Conservation (phyloP, 306 rosid genomes). For the Carpinus fangiana region DNA sequence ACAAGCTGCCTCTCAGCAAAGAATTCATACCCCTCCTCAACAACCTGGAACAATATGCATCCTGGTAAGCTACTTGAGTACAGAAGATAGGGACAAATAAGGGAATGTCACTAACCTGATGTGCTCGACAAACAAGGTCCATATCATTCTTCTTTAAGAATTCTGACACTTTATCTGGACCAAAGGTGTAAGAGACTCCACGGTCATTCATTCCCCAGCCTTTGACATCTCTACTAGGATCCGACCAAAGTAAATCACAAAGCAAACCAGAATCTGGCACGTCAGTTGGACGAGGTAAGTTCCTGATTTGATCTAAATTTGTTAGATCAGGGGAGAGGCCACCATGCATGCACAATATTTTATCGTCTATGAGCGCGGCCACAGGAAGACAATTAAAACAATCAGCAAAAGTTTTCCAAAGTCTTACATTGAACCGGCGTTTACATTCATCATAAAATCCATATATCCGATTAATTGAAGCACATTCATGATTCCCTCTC, state of each 20-base stretch:
- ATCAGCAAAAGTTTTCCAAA: slow-evolving; percentile 43
- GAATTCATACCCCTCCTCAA: slow-evolving; percentile 48
- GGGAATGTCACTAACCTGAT: slow-evolving; percentile 26
- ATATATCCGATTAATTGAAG: slow-evolving; percentile 44
- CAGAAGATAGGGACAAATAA: neutral
- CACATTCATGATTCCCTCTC: slow-evolving; percentile 48
- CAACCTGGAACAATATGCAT: slow-evolving; percentile 34
- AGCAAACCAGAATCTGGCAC: slow-evolving; percentile 44
- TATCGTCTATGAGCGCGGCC: slow-evolving; percentile 45
- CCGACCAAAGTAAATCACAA: slow-evolving; percentile 48
- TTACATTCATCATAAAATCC: slow-evolving; percentile 48
- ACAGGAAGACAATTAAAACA: slow-evolving; percentile 48
- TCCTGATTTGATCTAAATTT: slow-evolving; percentile 40
- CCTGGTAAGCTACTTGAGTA: neutral
- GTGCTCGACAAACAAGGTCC: slow-evolving; percentile 49
- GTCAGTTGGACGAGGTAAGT: slow-evolving; percentile 38
- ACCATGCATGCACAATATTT: slow-evolving; percentile 48
- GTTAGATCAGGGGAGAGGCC: slow-evolving; percentile 45
- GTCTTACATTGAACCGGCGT: slow-evolving; percentile 44
- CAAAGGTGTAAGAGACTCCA: slow-evolving; percentile 46
- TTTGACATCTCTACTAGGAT: slow-evolving; percentile 41
- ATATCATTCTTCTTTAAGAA: slow-evolving; percentile 41
- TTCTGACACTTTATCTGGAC: slow-evolving; percentile 36
- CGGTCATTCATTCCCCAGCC: slow-evolving; percentile 52
- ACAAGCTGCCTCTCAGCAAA: slow-evolving; percentile 47